A percentile compares a stretch with the other conserved stretches of the same genome.
phyloP scores from a whole-genome alignment of 2,329 filamentous ascomycete genomes.

The Atkinsonella texensis region DNA sequence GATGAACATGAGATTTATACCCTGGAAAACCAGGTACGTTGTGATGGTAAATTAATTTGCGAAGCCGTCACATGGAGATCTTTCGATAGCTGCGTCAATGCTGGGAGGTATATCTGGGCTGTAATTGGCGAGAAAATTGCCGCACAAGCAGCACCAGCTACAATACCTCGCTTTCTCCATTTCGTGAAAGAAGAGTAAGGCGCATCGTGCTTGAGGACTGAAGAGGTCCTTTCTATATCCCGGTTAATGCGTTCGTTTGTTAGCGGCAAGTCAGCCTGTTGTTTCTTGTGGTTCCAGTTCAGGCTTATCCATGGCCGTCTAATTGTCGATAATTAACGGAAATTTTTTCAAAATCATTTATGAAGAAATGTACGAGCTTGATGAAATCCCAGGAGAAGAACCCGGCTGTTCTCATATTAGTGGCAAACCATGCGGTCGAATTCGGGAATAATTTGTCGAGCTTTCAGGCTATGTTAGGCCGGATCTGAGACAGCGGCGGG shows the following conservation, averaged over 20 bases:
- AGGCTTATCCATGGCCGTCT: not conserved
- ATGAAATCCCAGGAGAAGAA: too few species aligned
- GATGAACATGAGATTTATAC: constrained; percentile 43
- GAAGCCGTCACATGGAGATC: constrained; percentile 31
- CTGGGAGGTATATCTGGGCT: constrained; percentile 42
- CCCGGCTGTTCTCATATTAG: too few species aligned
- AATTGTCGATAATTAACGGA: too few species aligned
- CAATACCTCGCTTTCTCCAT: constrained; percentile 28
- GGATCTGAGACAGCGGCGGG: not conserved
- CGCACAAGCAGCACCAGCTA: constrained; percentile 25
- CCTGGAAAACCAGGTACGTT: constrained; percentile 49
- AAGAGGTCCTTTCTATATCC: constrained; percentile 10
- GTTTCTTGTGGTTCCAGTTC: not conserved
- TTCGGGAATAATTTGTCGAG: not conserved
- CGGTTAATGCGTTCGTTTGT: not conserved
- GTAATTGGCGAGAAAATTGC: constrained; percentile 35
- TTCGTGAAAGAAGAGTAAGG: constrained; percentile 26
- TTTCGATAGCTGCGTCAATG: constrained; percentile 33
- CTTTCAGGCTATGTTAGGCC: not conserved
- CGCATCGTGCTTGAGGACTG: constrained; percentile 4
- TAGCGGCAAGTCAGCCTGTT: not conserved
- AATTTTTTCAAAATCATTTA: too few species aligned
- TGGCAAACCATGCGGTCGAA: not conserved
- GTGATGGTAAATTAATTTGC: constrained; percentile 38
- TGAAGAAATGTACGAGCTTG: too few species aligned